phyloP scores from a whole-genome alignment of 331 rosid genomes.

The Quercus lobata region DNA sequence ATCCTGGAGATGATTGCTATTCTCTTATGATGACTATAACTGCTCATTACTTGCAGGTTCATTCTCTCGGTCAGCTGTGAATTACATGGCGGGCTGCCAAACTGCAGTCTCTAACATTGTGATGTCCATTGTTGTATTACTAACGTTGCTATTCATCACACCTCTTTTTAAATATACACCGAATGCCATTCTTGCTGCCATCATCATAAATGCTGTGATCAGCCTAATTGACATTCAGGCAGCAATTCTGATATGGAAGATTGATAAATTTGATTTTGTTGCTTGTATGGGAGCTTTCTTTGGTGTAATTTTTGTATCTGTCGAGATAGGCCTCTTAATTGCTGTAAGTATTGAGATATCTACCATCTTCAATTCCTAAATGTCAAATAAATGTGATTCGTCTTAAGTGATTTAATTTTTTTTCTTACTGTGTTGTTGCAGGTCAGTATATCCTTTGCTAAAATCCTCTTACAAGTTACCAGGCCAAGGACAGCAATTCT shows the following conservation, averaged over 20 bases:
- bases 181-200: constrained; percentile 77
- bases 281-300: constrained; percentile 98
- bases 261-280: constrained; percentile 81
- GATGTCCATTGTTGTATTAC: constrained; percentile 79
- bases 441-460: constrained; percentile 92
- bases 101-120: constrained; percentile 87
- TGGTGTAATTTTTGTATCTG: constrained; percentile 77
- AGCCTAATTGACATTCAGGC: constrained; percentile 76
- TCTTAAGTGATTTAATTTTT: constrained; percentile 4
- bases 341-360: constrained; percentile 52
- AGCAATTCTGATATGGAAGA: constrained; percentile 82
- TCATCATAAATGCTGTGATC: constrained; percentile 91
- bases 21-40: constrained; percentile 17
- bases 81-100: constrained; percentile 91
- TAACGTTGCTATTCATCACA: constrained; percentile 77
- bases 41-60: constrained; percentile 57
- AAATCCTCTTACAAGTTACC: constrained; percentile 89
- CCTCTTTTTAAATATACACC: constrained; percentile 96
- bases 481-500: constrained; percentile 93
- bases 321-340: constrained; percentile 87
- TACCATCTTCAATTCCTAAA: constrained; percentile 19
- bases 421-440: constrained; percentile 23
- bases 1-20: background rate
- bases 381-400: constrained; percentile 8
- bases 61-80: constrained; percentile 93